Base-by-base conservation (phyloP, 164 flowering plant genomes). In the Berberis thunbergii region DNA sequence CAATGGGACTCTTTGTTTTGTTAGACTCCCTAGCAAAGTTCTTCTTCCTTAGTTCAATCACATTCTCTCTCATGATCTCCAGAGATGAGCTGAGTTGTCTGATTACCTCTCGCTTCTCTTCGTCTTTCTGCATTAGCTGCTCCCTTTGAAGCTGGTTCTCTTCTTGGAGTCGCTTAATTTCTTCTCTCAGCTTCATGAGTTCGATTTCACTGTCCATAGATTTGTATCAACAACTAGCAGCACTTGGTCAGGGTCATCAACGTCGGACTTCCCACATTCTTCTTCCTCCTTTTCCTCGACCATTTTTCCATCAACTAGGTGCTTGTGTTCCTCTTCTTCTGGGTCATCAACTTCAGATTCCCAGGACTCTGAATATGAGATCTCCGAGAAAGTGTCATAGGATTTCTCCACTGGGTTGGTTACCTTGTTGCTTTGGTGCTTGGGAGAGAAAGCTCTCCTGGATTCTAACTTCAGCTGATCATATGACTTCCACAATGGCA, bases 31-130 rank as follows among this genome's bases (percentile, higher is more conserved):
- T 76, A 0, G 68, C 64, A 43, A 72, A 10, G 46, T 59, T 49
- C 74, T 43, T 63, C 49, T 76, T 78, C 75, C 70, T 83, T 59
- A 84, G 76, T 26, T 26, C 26, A 44, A 48, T 60, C 63, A 53
- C 11, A 71, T 83, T 90, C 43, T 84, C 84, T 73, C 78, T 86
- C 13, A 93, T 70, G 67, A 84, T 43, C 52, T 81, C 93, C 60
- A 88, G 61, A 1, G 88, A 80, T 45, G 77, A 50, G 69, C 87
- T 76, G 7, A 94, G 84, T 67, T 94, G 98, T 56, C 96, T 82
- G 45, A 88, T 91, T 0, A 72, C 95, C 70, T 88, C 95, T 54
- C 88, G 80, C 84, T 94, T 94, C 83, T 88, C 89, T 69, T 87
- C 96, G 74, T 88, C 94, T 72, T 85, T 94, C 70, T 78, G 80